Conservation (phyloP, 768 basidiomycete species). For the Xanthoconium purpureum region DNA sequence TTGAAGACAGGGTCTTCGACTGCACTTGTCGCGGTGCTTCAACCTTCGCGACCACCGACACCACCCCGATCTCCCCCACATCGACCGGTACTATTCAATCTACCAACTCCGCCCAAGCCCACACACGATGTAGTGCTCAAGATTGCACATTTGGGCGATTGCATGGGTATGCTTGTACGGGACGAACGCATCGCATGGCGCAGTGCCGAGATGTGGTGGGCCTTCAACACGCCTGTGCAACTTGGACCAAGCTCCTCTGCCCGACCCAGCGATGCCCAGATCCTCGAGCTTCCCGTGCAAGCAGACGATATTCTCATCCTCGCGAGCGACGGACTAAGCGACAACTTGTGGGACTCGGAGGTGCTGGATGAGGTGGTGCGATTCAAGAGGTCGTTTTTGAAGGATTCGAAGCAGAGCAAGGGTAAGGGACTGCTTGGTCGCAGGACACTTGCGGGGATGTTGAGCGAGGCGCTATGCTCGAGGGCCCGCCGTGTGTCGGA, state of each 20-base stretch:
- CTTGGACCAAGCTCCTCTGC: slow-evolving; percentile 62
- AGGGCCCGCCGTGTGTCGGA: slow-evolving; percentile 71
- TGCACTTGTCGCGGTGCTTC: slow-evolving; percentile 62
- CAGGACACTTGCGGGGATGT: slow-evolving; percentile 61
- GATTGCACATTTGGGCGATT: slow-evolving; percentile 85
- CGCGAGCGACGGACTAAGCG: slow-evolving; percentile 76
- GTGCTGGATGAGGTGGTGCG: slow-evolving; percentile 76
- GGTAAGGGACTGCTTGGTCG: slow-evolving; percentile 38
- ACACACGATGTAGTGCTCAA: slow-evolving; percentile 61
- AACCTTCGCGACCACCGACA: slow-evolving; percentile 35
- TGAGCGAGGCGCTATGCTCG: slow-evolving; percentile 78
- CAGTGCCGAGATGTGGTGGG: slow-evolving; percentile 93
- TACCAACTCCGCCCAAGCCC: slow-evolving; percentile 30
- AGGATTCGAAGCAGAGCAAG: slow-evolving; percentile 13
- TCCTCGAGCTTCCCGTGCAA: slow-evolving; percentile 65
- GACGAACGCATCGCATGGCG: slow-evolving; percentile 79
- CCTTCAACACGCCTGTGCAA: slow-evolving; percentile 64
- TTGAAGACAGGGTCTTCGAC: slow-evolving; percentile 65
- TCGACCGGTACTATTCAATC: slow-evolving; percentile 17
- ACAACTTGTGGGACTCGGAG: slow-evolving; percentile 88
- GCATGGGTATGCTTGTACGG: slow-evolving; percentile 83
- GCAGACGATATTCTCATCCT: slow-evolving; percentile 77
- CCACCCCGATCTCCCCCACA: slow-evolving; percentile 15
- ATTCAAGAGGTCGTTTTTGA: slow-evolving; percentile 44
- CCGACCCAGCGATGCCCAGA: slow-evolving; percentile 63